Conservation (phyloP, 192 early-diverging fungal genomes). For the Ambispora gerdemannii region DNA sequence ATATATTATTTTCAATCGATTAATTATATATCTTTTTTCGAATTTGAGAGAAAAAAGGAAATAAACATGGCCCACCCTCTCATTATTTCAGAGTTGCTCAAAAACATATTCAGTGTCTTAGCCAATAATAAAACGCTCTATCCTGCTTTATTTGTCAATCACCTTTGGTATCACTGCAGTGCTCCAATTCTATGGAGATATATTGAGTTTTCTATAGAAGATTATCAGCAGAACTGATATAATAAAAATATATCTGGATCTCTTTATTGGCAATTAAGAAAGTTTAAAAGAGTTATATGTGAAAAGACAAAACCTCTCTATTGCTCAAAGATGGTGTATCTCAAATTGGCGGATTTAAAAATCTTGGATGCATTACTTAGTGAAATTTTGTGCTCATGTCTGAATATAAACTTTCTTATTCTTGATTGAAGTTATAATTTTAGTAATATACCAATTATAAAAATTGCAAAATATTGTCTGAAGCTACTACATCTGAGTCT, state of each 20-base stretch:
- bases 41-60: too few relatives aligned
- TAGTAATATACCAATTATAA: too few relatives aligned
- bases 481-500: too few relatives aligned
- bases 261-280: slow-evolving; percentile 4
- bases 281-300: slow-evolving; percentile 20
- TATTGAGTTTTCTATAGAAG: slow-evolving; percentile 13
- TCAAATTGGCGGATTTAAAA: slow-evolving; percentile 11
- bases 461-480: too few relatives aligned
- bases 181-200: not conserved
- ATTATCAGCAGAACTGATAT: slow-evolving; percentile 8
- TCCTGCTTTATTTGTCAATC: not conserved
- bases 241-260: too few relatives aligned
- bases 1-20: too few relatives aligned
- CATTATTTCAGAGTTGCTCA: not conserved
- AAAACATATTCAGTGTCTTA: slow-evolving; percentile 2
- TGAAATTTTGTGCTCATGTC: slow-evolving; percentile 9
- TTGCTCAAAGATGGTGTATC: slow-evolving; percentile 17
- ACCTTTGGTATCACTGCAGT: too few relatives aligned
- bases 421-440: too few relatives aligned
- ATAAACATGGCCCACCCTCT: not conserved
- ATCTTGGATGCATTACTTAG: slow-evolving; percentile 9
- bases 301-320: too few relatives aligned
- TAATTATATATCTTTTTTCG: too few relatives aligned
- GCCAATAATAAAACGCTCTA: not conserved
- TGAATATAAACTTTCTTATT: slow-evolving; percentile 1